Evolutionary conservation across 306 rosid genomes (phyloP).

Genomic region (Corylus heterophylla): DNA sequence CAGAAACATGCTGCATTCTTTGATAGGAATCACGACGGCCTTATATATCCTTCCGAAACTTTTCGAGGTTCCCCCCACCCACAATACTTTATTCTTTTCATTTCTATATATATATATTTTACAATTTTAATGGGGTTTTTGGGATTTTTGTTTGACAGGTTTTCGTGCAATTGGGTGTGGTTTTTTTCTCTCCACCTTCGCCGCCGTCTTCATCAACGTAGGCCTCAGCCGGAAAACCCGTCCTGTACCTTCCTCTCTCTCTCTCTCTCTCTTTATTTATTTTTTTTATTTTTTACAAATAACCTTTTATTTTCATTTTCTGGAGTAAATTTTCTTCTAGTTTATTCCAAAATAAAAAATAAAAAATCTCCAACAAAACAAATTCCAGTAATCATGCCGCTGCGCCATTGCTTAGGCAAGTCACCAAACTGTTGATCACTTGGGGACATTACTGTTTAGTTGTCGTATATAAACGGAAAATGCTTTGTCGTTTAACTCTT

Average conservation of each 20-base stretch:
- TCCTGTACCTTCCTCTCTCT: conserved; percentile 37
- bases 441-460: too few species aligned
- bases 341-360: not conserved
- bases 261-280: not conserved
- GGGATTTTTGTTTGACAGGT: conserved; percentile 33
- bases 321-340: not conserved
- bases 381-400: too few species aligned
- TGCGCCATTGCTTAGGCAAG: too few species aligned
- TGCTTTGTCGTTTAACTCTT: too few species aligned
- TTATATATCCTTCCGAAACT: conserved; percentile 86
- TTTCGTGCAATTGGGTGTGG: conserved; percentile 81
- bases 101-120: not conserved
- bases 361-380: too few species aligned
- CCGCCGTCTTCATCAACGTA: conserved; percentile 52
- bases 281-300: not conserved
- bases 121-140: not conserved
- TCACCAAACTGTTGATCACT: too few species aligned
- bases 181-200: conserved; percentile 25
- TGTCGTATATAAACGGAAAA: too few species aligned
- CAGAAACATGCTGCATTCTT: conserved; percentile 77
- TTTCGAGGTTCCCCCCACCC: conserved; percentile 48
- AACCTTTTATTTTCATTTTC: too few species aligned
- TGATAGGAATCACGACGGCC: conserved; percentile 66
- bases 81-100: not conserved
- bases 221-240: conserved; percentile 72